phyloP scores from a whole-genome alignment of 2,329 filamentous ascomycete genomes.

The Aspergillus intermedius region DNA sequence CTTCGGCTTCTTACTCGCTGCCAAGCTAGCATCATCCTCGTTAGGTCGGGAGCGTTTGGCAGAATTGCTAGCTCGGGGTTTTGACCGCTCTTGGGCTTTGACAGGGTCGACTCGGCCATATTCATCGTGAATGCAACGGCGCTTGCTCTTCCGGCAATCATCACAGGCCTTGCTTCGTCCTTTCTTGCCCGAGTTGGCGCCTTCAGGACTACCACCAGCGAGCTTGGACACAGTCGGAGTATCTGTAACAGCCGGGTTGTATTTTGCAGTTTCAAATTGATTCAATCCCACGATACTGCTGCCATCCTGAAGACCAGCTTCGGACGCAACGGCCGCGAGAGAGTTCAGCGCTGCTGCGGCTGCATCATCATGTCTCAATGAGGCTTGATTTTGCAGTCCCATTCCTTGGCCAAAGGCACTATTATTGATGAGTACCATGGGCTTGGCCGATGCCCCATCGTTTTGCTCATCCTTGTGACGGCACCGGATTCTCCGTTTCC shows the following conservation, averaged over 20 bases:
- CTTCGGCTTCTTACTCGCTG: slow-evolving; percentile 28
- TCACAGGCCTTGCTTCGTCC: slow-evolving; percentile 59
- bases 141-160: slow-evolving; percentile 63
- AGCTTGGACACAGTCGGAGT: slow-evolving; percentile 20
- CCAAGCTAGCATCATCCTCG: slow-evolving; percentile 29
- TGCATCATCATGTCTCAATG: slow-evolving; percentile 32
- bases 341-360: slow-evolving; percentile 35
- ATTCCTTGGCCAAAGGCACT: slow-evolving; percentile 25
- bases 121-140: slow-evolving; percentile 61
- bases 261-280: slow-evolving; percentile 22
- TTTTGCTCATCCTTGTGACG: slow-evolving; percentile 54
- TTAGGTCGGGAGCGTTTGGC: slow-evolving; percentile 47
- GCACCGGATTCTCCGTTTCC: slow-evolving; percentile 56
- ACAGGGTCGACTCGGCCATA: slow-evolving; percentile 58
- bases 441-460: slow-evolving; percentile 21
- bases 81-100: slow-evolving; percentile 56
- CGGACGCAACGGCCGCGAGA: slow-evolving; percentile 32
- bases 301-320: slow-evolving; percentile 26
- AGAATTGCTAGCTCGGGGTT: slow-evolving; percentile 52
- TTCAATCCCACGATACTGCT: slow-evolving; percentile 20
- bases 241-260: slow-evolving; percentile 20
- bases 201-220: slow-evolving; percentile 28
- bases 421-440: slow-evolving; percentile 13
- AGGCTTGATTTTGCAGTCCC: slow-evolving; percentile 24
- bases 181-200: slow-evolving; percentile 44